Evolutionary conservation across 495 filamentous ascomycete genomes (phyloP).

Genomic region (Aspergillus kassunensis): DNA sequence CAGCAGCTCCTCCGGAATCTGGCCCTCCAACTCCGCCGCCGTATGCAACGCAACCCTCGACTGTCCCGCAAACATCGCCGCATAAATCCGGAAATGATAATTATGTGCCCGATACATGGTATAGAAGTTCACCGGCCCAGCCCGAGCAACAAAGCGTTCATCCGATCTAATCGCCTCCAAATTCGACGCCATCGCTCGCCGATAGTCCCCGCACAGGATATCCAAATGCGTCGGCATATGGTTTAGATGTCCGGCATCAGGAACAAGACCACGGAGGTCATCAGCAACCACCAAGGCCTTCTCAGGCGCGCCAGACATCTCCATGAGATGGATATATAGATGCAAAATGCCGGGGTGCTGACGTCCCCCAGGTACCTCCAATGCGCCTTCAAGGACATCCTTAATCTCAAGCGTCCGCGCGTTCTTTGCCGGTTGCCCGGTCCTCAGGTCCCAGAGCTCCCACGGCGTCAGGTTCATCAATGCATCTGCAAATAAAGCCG

Average conservation of each 20-base stretch:
- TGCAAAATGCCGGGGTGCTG: slow-evolving; percentile 62
- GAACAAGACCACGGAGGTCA: slow-evolving; percentile 56
- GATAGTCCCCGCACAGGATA: slow-evolving; percentile 63
- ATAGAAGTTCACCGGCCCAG: slow-evolving; percentile 59
- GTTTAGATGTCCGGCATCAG: slow-evolving; percentile 65
- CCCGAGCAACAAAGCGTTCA: slow-evolving; percentile 50
- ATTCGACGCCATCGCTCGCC: slow-evolving; percentile 57
- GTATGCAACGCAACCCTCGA: slow-evolving; percentile 54
- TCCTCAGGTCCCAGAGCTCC: slow-evolving; percentile 59
- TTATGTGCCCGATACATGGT: slow-evolving; percentile 64
- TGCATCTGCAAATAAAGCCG: slow-evolving; percentile 59
- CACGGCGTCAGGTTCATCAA: slow-evolving; percentile 69
- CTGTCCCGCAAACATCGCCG: slow-evolving; percentile 65
- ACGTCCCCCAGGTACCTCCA: slow-evolving; percentile 39
- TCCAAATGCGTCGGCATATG: slow-evolving; percentile 73
- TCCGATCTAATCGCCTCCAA: slow-evolving; percentile 59
- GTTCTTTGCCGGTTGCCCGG: slow-evolving; percentile 49
- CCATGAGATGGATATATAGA: slow-evolving; percentile 70
- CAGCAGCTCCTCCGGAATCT: slow-evolving; percentile 57
- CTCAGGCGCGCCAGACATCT: slow-evolving; percentile 65
- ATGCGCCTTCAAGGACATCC: slow-evolving; percentile 47
- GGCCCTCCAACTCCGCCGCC: slow-evolving; percentile 43
- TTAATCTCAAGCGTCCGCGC: slow-evolving; percentile 58
- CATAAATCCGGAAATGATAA: slow-evolving; percentile 66
- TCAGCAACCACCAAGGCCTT: slow-evolving; percentile 53